Percentiles rank a stretch among this genome's conserved stretches.
phyloP scores from a whole-genome alignment of 352 stramenopile genomes.

The Pythium plurisporium region DNA sequence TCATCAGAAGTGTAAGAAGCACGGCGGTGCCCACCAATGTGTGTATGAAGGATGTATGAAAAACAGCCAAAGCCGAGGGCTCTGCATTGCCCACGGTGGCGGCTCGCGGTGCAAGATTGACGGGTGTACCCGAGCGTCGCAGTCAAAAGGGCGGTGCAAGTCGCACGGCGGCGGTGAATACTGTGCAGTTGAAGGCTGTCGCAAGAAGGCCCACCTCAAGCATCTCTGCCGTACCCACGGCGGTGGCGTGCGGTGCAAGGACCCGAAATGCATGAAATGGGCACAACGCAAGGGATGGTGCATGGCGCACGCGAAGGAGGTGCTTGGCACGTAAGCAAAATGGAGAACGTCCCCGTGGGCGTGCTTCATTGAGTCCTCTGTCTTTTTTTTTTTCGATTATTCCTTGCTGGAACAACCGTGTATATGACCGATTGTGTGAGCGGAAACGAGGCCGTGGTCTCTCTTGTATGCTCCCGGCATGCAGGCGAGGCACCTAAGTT shows the following conservation, averaged over 20 bases:
- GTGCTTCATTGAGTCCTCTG: too few relatives aligned
- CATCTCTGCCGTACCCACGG: conserved; percentile 49
- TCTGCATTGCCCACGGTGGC: conserved; percentile 43
- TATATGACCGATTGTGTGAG: too few relatives aligned
- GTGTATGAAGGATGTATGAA: conserved; percentile 82
- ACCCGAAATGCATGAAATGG: conserved; percentile 42
- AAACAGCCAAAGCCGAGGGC: conserved; percentile 48
- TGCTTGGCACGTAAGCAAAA: too few relatives aligned
- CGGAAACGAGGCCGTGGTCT: too few relatives aligned
- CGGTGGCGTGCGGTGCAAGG: conserved; percentile 43
- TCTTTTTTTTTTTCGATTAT: too few relatives aligned
- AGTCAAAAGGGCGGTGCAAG: conserved; percentile 53
- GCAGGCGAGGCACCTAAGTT: too few relatives aligned
- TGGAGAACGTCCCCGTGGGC: too few relatives aligned
- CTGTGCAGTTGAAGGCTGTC: conserved; percentile 43
- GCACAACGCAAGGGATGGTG: conserved; percentile 41
- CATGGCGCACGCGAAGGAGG: conserved; percentile 42
- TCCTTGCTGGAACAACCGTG: too few relatives aligned
- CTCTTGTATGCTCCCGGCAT: too few relatives aligned
- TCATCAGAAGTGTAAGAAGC: conserved; percentile 88
- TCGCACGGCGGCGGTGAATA: conserved; percentile 52
- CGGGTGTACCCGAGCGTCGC: conserved; percentile 38
- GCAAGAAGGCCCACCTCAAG: conserved; percentile 48
- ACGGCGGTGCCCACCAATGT: conserved; percentile 82
- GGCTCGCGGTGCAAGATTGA: conserved; percentile 36